Evolutionary conservation across 2,329 filamentous ascomycete genomes (phyloP), one percentile per base, ranked within the genome.

Genomic region (Gyromitra esculenta): DNA sequence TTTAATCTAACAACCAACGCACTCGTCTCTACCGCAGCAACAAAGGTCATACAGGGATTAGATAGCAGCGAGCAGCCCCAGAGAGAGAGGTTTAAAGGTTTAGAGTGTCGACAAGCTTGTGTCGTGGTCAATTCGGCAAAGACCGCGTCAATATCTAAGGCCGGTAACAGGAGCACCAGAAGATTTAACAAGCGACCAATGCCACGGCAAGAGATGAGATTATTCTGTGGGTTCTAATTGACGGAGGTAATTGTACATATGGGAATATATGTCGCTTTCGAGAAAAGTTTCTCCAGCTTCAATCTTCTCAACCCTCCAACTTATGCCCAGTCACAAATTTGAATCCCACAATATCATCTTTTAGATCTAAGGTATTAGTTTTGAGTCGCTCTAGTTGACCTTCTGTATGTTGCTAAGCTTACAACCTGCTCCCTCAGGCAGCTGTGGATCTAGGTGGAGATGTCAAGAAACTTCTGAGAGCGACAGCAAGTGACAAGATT

Each of bases 141-240:
- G 52, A 37, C 45, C 13, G 52, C 31, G 50, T 11, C n/a, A 7
- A n/a, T 54, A 21, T 52, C 21, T 39, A 31, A 41, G 48, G 54
- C 54, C 54, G 35, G 31, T 59, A 15, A 39, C 7, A 35, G 56
- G 18, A 39, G 56, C 35, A 5, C 39, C 18, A 39, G 56, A 39
- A 13, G 35, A 18, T 11, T 8, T 59, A 59, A 39, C 5, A 54
- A 59, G 56, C 11, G 56, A 21, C 9, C 18, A 35, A 41, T 21
- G 15, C 37, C 13, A 57, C 37, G 56, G 35, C 41, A 60, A 41
- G 6, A 41, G 35, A 60, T 41, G 56, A 39, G 35, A 60, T 60
- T 41, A 60, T 60, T 60, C 35, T 60, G 7, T 41, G 56, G 56
- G 31, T 21, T 21, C 35, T 60, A 15, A 21, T 60, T 60, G 21